phyloP scores from a whole-genome alignment of 2,329 filamentous ascomycete species.

The Bertia moriformis region DNA sequence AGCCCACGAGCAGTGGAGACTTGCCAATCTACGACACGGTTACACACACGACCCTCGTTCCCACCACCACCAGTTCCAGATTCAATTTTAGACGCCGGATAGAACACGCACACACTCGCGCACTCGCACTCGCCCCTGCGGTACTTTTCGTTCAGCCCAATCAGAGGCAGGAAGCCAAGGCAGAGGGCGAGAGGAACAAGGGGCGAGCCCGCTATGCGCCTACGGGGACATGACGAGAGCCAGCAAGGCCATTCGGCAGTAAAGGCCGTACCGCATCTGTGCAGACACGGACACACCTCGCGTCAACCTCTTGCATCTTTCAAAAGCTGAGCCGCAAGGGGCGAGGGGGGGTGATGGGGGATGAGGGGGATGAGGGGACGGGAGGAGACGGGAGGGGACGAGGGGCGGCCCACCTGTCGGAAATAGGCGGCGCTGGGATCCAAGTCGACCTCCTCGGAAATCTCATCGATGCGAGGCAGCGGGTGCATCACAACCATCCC shows the following conservation, averaged over 20 bases:
- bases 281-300: too few species aligned
- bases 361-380: neutral
- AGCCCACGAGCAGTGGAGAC: too few species aligned
- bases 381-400: slow-evolving; percentile 1
- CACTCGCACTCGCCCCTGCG: too few species aligned
- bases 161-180: too few species aligned
- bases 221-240: slow-evolving; percentile 66
- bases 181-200: too few species aligned
- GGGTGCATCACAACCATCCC: slow-evolving; percentile 94
- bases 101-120: too few species aligned
- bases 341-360: neutral
- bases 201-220: too few species aligned
- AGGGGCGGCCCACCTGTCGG: slow-evolving; percentile 60
- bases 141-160: too few species aligned
- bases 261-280: slow-evolving; percentile 94
- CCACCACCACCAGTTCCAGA: too few species aligned
- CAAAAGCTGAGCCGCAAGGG: slow-evolving; percentile 22
- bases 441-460: slow-evolving; percentile 91
- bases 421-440: slow-evolving; percentile 96
- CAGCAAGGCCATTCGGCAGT: slow-evolving; percentile 93
- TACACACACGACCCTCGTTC: too few species aligned
- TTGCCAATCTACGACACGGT: too few species aligned
- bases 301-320: slow-evolving; percentile 2
- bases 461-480: slow-evolving; percentile 81
- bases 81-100: too few species aligned